Conservation (phyloP, 2,329 filamentous ascomycete species). For the Elsinoe ampelina region DNA sequence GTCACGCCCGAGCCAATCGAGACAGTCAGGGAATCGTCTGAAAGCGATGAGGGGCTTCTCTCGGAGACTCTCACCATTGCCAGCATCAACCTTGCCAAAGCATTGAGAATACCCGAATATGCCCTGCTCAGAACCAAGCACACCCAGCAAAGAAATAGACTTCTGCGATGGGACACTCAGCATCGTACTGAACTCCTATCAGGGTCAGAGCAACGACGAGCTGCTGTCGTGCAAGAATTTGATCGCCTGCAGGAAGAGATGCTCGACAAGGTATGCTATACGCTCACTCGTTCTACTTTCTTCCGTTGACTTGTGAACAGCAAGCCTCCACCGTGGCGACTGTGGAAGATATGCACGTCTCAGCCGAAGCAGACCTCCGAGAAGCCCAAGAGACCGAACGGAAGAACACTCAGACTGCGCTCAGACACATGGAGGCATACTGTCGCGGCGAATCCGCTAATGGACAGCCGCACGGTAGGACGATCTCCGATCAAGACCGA, state of each 20-base stretch:
- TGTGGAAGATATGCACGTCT: slow-evolving; percentile 38
- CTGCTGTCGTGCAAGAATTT: slow-evolving; percentile 7
- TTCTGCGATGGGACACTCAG: slow-evolving; percentile 22
- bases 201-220: slow-evolving; percentile 1
- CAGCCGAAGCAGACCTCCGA: slow-evolving; percentile 35
- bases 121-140: slow-evolving; percentile 21
- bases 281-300: background rate
- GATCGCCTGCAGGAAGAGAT: slow-evolving; percentile 15
- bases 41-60: background rate
- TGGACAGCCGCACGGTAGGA: slow-evolving; percentile 26
- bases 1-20: slow-evolving; percentile 8
- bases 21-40: background rate
- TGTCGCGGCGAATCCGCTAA: slow-evolving; percentile 31
- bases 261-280: slow-evolving; percentile 1
- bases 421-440: slow-evolving; percentile 42
- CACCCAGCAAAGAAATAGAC: slow-evolving; percentile 24
- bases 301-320: slow-evolving; percentile 19
- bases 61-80: background rate
- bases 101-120: slow-evolving; percentile 22
- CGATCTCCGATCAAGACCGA: slow-evolving; percentile 37
- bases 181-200: slow-evolving; percentile 19
- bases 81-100: slow-evolving; percentile 18
- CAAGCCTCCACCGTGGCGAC: slow-evolving; percentile 32
- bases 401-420: slow-evolving; percentile 35
- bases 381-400: slow-evolving; percentile 33